Evolutionary conservation across 306 rosid genomes (phyloP), one percentile per base, ranked within the genome.

Genomic region (Styphnolobium japonicum): DNA sequence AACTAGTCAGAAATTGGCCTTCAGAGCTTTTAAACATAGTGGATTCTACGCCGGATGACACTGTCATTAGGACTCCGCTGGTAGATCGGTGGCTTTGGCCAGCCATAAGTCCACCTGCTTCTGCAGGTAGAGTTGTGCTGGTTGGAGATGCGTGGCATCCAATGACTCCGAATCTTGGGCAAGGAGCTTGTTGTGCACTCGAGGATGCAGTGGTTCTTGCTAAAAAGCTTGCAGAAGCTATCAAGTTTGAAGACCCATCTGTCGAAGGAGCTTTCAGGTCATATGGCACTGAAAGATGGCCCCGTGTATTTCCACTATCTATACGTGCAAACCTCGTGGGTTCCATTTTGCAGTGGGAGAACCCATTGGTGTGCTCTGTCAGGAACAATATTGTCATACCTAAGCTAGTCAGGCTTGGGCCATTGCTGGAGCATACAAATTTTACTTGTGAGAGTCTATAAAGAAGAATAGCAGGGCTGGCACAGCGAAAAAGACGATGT

Each of bases 111-210:
- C 98, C 98, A 0, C 43, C 88, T 0, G 97, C 82, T 71, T 88
- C 92, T 3, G 60, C 88, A 0, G 98, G 97, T 25, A 83, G 86
- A 70, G 93, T 91, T 65, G 97, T 91, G 61, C 65, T 92, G 31
- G 97, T 91, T 2, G 98, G 98, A 67, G 97, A 92, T 8, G 97
- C 98, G 0, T 94, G 98, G 98, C 98, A 94, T 23, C 97, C 98
- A 18, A 94, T 94, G 97, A 94, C 98, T 10, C 98, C 98, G 0
- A 94, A 94, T 86, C 97, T 94, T 0, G 97, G 94, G 0, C 98
- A 94, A 81, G 98, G 97, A n/a, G 97, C 94, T 55, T 92, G 97
- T 74, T 90, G 97, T 89, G 98, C 98, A 10, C 82, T 94, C 7
- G 97, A 94, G 83, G 98, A 94, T 80, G 81, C 98, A 9, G 87